These are phyloP conservation scores for Saururus chinensis DNA, from an alignment of 164 flowering plant species.

Conservation along the genomic window DNA sequence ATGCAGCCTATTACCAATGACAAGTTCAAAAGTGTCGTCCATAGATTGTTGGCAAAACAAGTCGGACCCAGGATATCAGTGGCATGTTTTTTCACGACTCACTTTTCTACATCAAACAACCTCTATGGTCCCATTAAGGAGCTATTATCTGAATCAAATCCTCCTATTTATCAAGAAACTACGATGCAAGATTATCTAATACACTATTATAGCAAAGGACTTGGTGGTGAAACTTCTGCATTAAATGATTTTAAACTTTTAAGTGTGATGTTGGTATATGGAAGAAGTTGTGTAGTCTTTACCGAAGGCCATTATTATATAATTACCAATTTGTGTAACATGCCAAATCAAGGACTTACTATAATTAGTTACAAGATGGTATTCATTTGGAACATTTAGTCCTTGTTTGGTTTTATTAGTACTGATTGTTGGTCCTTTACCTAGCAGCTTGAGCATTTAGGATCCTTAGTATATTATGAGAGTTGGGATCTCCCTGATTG, in stretches of 20 bases:
- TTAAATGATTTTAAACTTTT: not conserved
- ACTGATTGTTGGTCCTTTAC: no score
- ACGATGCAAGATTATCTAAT: not conserved
- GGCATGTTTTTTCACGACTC: conserved; percentile 17
- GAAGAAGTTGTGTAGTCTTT: no score
- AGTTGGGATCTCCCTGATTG: no score
- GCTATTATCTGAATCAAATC: conserved; percentile 21
- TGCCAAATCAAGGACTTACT: no score
- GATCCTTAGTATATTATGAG: no score
- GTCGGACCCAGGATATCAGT: conserved; percentile 25
- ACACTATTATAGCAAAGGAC: conserved; percentile 1
- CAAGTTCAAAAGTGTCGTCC: conserved; percentile 20
- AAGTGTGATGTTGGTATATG: no score
- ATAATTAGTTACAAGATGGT: no score
- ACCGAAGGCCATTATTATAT: no score
- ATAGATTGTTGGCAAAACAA: conserved; percentile 17
- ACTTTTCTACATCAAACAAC: not conserved
- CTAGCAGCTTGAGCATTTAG: no score
- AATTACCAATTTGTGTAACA: no score
- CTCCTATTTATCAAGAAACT: conserved; percentile 16
- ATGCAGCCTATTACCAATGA: conserved; percentile 22
- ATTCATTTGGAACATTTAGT: no score
- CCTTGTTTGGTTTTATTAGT: no score
- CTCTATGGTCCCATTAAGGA: conserved; percentile 32
- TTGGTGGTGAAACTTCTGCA: conserved; percentile 1